Percentiles rank a stretch among this genome's conserved stretches.
These are phyloP conservation scores for Rhytidhysteron rufulum DNA, from an alignment of 2,329 filamentous ascomycete species.

Conservation along the genomic window DNA sequence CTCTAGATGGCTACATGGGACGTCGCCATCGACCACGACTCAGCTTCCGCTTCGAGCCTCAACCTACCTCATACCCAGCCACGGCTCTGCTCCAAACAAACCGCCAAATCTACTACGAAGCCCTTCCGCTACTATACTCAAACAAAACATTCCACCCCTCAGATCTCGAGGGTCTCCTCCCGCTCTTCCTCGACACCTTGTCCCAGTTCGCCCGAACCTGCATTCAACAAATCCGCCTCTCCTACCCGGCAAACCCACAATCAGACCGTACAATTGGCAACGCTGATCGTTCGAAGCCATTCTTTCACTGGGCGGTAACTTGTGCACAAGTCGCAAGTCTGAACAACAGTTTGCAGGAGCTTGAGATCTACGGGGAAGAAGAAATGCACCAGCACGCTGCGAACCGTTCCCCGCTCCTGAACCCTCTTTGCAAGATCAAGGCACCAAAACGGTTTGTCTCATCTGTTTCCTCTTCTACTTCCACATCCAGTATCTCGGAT, in stretches of 20 bases:
- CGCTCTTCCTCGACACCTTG: constrained; percentile 14
- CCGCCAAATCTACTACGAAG: constrained; percentile 18
- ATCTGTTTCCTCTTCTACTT: not conserved
- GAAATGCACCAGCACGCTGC: not conserved
- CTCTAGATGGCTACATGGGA: constrained; percentile 1
- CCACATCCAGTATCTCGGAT: not conserved
- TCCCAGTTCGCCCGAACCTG: constrained; percentile 12
- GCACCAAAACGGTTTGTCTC: constrained; percentile 13
- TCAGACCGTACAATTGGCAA: not conserved
- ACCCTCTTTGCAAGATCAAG: constrained; percentile 19
- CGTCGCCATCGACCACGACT: constrained; percentile 3
- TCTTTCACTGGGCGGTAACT: constrained; percentile 21
- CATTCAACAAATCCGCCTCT: constrained; percentile 15
- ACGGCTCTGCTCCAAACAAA: constrained; percentile 12
- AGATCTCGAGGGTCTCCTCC: constrained; percentile 16
- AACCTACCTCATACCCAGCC: constrained; percentile 5
- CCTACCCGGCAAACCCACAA: constrained; percentile 1
- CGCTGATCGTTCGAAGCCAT: constrained; percentile 5
- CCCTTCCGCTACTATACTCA: constrained; percentile 21
- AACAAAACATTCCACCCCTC: constrained; percentile 12
- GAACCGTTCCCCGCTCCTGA: constrained; percentile 7
- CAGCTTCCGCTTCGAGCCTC: not conserved
- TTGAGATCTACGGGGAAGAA: constrained; percentile 14
- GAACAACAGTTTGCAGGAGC: constrained; percentile 6
- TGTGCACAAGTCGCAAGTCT: constrained; percentile 22